Conservation (phyloP, 1,139 yeast species). For the Lodderomyces theae region DNA sequence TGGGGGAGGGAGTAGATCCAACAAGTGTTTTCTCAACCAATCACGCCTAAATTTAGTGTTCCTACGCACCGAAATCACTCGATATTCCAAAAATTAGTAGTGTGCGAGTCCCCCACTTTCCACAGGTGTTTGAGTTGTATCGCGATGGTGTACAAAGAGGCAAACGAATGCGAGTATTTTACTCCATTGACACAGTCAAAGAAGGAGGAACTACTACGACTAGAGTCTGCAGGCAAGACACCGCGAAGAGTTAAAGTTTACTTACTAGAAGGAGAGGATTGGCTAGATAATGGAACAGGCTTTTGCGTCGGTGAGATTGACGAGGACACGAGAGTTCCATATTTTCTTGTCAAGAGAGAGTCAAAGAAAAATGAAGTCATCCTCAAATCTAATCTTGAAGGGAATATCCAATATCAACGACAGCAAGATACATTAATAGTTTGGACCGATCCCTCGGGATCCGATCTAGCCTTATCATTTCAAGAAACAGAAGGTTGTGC, state of each 20-base stretch:
- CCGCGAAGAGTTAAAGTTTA: conserved; percentile 89
- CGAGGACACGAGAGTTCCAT: conserved; percentile 44
- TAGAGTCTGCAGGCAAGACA: conserved; percentile 15
- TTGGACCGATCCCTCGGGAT: conserved; percentile 82
- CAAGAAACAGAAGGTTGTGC: conserved; percentile 93
- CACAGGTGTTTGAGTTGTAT: neutral
- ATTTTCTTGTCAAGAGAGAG: conserved; percentile 73
- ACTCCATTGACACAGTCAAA: conserved; percentile 4
- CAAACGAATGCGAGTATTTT: neutral
- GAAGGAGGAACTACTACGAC: conserved; percentile 8
- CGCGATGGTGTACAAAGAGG: neutral
- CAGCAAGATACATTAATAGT: conserved; percentile 94
- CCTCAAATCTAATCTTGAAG: conserved; percentile 64
- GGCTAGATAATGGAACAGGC: conserved; percentile 95
- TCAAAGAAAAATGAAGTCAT: conserved; percentile 56
- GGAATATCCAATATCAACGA: conserved; percentile 80
- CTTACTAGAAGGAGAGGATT: conserved; percentile 71
- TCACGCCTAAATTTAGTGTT: no score
- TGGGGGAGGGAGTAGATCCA: neutral
- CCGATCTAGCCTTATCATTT: conserved; percentile 85
- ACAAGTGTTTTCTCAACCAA: no score
- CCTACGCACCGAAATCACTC: no score
- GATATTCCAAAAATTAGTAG: no score
- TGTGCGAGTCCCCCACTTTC: no score
- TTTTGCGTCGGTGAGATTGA: conserved; percentile 73